Percentiles rank a stretch among this genome's conserved stretches.
These are phyloP conservation scores for Diddensiella caesifluorescens DNA, from an alignment of 805 yeast species.

Conservation along the genomic window DNA sequence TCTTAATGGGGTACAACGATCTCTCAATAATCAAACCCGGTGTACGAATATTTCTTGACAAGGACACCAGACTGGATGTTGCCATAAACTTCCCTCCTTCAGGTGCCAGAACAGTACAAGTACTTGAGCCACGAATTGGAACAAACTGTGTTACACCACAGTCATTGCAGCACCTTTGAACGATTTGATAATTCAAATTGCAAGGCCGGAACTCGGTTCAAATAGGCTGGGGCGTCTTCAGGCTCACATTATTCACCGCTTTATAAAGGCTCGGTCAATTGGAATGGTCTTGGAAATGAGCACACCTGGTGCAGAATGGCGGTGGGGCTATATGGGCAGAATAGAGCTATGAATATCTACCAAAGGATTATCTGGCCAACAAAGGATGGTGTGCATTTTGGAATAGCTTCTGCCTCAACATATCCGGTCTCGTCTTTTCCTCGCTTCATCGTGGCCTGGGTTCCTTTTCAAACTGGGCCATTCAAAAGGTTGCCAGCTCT, in stretches of 20 bases:
- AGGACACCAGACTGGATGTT: conserved; percentile 32
- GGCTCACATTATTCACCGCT: conserved; percentile 14
- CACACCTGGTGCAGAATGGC: conserved; percentile 11
- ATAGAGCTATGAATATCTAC: conserved; percentile 39
- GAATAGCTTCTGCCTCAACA: too few species aligned
- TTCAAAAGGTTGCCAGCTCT: conserved; percentile 25
- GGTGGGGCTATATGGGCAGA: conserved; percentile 35
- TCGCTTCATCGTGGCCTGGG: too few species aligned
- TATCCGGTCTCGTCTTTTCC: too few species aligned
- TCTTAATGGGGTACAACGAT: conserved; percentile 32
- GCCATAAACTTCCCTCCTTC: conserved; percentile 38
- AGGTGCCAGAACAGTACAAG: conserved; percentile 39
- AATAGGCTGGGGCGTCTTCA: conserved; percentile 38
- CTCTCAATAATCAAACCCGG: conserved; percentile 39
- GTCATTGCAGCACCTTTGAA: conserved; percentile 39
- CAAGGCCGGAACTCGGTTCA: conserved; percentile 33
- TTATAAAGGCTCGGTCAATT: conserved; percentile 32
- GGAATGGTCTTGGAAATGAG: conserved; percentile 32
- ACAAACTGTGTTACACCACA: conserved; percentile 45
- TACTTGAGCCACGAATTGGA: conserved; percentile 43
- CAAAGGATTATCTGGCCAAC: conserved; percentile 36
- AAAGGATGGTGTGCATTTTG: too few species aligned
- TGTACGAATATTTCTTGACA: conserved; percentile 26
- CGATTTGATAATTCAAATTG: conserved; percentile 36
- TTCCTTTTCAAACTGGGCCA: too few species aligned